Evolutionary conservation across 169 alveolate species (phyloP).

Genomic region (Eimeria necatrix): DNA sequence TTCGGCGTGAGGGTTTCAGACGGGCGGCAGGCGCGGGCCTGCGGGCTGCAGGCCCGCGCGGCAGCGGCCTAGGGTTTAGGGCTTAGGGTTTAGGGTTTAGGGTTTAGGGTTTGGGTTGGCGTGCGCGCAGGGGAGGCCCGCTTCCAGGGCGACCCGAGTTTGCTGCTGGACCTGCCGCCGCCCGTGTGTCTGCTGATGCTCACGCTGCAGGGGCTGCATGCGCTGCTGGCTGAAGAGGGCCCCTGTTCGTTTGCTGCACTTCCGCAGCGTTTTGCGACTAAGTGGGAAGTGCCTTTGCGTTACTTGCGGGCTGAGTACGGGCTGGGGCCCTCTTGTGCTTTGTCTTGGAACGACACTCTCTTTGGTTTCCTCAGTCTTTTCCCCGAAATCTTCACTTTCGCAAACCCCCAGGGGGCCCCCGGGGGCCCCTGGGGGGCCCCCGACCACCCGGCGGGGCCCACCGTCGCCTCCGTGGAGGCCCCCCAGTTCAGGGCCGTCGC

Average conservation of each 20-base stretch:
- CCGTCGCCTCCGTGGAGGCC: background rate
- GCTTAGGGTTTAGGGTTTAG: too few species aligned
- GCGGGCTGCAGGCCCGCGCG: too few species aligned
- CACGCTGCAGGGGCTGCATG: conserved; percentile 73
- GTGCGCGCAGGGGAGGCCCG: background rate
- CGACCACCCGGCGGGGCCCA: background rate
- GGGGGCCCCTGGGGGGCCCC: background rate
- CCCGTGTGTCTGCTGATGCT: conserved; percentile 66
- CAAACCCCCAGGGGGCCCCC: background rate
- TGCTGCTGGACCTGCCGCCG: conserved; percentile 73
- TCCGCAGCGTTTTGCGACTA: conserved; percentile 26
- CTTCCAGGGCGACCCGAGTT: conserved; percentile 54
- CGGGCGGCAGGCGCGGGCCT: too few species aligned
- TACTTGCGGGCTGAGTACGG: conserved; percentile 34
- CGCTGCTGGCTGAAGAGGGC: conserved; percentile 71
- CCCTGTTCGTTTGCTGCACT: background rate
- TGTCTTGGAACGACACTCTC: background rate
- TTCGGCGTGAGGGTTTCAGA: too few species aligned
- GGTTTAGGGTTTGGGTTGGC: background rate
- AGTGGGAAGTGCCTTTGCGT: conserved; percentile 60
- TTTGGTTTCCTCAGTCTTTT: conserved; percentile 9
- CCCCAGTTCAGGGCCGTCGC: conserved; percentile 53
- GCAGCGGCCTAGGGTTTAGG: too few species aligned
- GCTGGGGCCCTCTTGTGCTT: background rate
- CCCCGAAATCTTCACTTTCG: conserved; percentile 47